Evolutionary conservation across 1,284 basidiomycete genomes (phyloP), one percentile per base, ranked within the genome.

Genomic region (Sparassis latifolia): DNA sequence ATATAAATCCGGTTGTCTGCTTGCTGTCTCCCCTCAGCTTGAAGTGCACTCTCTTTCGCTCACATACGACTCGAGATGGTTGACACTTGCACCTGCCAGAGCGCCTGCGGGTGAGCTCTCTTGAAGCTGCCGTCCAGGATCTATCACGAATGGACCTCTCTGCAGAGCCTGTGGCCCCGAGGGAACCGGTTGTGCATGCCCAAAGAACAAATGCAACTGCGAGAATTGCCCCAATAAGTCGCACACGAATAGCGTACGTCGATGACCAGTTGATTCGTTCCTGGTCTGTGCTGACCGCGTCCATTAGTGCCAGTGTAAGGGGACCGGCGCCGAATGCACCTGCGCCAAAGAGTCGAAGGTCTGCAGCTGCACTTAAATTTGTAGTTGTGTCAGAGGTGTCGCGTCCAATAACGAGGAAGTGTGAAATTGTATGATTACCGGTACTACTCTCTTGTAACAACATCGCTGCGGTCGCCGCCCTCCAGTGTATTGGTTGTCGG

Each of bases 141-240:
- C 20, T 47, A 32, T 32, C n/a, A 5, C 5, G 5, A 6, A 33
- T 10, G 12, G 30, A 10, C 37, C 9, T 10, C 4, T n/a, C 5
- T 29, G 30, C 38, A 66, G 63, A 27, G 50, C 60, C 20, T 66
- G 62, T 48, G 63, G 63, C 20, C 58, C 62, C 44, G 42, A 43
- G 12, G 56, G 59, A 33, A 60, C 54, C 10, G 58, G 55, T 12
- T 65, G 63, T 44, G 54, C 52, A 9, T 66, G 65, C 55, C 46
- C 58, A 32, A 57, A 61, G 50, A 57, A 57, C 44, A 50, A 58
- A 42, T 66, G 65, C 56, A 55, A 53, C 50, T 66, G 65, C 56
- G 39, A 51, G 30, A 52, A 57, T 46, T 66, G 65, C 54, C 50
- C 49, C 5, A 66, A 66, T 56, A 62, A 62, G 50, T 54, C 57